Evolutionary conservation across 2,329 filamentous ascomycete genomes (phyloP), one percentile per base, ranked within the genome.

Genomic region (Stylonectria norvegica): DNA sequence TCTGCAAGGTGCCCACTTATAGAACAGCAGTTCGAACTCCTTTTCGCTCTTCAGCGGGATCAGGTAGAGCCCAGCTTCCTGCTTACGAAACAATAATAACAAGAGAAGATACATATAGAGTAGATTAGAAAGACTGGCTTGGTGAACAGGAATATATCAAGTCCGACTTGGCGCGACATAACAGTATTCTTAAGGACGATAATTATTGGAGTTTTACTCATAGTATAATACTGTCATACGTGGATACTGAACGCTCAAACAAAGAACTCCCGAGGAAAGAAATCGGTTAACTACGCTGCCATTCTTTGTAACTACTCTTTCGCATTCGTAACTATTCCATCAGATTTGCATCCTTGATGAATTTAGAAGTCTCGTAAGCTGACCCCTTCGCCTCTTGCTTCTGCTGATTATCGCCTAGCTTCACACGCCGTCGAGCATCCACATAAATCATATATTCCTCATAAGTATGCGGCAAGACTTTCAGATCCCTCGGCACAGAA

Each of bases 1-100:
- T 89, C 20, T 84, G 72, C 56, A 84, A 83, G 49, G 85, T 89
- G 1, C 86, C 86, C 1, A 89, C 85, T 40, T 90, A 90, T 59
- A 75, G 76, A 6, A 89, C 85, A 1, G 86, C 86, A 0, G 77
- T 88, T 15, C 78, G 77, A 40, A 78, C 81, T 1, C 77, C 80
- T 4, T 73, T 79, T 5, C 72, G 75, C 35, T 68, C 72, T 20
- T 70, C 70, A 7, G 70, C 64, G 28, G 70, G 69, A 29, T 60
- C 70, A 6, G 69, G 71, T n/a, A 69, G 70, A 20, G 61, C 65
- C 8, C 62, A 61, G 4, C 72, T 87, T 8, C 85, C 85, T 0
- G 79, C 85, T 53, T 89, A 89, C 56, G 64, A 73, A 36, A 74
- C 80, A 2, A 79, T 76, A n/a, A n/a, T n/a, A n/a, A n/a, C n/a